Percentiles rank a stretch among this genome's conserved stretches.
phyloP scores from a whole-genome alignment of 768 basidiomycete genomes.

The Rhizopogon salebrosus region DNA sequence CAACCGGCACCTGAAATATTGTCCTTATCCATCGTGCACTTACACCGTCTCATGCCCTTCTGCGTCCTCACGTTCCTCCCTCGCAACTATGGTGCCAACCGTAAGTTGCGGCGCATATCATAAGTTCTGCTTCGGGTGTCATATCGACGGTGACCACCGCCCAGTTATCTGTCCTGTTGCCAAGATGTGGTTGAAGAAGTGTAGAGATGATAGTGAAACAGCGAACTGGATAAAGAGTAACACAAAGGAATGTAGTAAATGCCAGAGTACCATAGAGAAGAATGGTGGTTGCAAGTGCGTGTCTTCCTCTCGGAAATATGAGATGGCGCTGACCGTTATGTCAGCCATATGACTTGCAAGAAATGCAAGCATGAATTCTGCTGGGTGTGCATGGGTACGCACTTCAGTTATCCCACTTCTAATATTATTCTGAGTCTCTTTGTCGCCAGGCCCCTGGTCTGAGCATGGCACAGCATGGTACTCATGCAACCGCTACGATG shows the following conservation, averaged over 20 bases:
- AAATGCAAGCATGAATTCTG: constrained; percentile 99
- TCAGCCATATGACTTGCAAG: constrained; percentile 99
- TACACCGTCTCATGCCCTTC: constrained; percentile 87
- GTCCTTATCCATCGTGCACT: constrained; percentile 92
- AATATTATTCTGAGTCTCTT: constrained; percentile 30
- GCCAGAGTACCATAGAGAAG: constrained; percentile 99
- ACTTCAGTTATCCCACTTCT: constrained; percentile 8
- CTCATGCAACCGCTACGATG: constrained; percentile 96
- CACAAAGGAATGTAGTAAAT: constrained; percentile 96
- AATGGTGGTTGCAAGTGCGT: constrained; percentile 99
- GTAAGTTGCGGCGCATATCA: constrained; percentile 81
- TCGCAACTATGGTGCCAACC: constrained; percentile 80
- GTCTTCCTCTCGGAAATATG: background rate
- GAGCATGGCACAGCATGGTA: constrained; percentile 98
- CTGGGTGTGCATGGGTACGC: constrained; percentile 96
- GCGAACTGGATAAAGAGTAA: constrained; percentile 99
- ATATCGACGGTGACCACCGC: constrained; percentile 83
- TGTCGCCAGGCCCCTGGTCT: constrained; percentile 77
- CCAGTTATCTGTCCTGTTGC: constrained; percentile 88
- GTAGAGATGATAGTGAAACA: constrained; percentile 95
- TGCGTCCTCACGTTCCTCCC: constrained; percentile 69
- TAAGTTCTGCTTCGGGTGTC: constrained; percentile 93
- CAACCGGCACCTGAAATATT: constrained; percentile 82
- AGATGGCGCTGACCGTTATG: constrained; percentile 9
- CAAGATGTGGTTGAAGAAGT: constrained; percentile 94